Evolutionary conservation across 768 basidiomycete species (phyloP).

Genomic region (Collybiopsis luxurians): DNA sequence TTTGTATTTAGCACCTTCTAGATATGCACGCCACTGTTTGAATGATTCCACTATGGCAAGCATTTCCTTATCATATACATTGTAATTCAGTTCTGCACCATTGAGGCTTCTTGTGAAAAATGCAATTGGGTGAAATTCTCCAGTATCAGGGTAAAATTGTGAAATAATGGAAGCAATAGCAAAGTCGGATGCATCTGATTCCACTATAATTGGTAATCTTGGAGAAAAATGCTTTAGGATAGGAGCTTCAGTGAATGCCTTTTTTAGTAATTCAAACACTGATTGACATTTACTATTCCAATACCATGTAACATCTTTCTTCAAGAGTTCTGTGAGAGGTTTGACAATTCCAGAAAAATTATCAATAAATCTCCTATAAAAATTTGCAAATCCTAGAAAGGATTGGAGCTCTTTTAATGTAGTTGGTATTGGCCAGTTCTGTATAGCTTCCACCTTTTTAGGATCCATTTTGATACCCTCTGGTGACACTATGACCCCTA

Average conservation of each 20-base stretch:
- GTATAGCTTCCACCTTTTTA: too few relatives aligned
- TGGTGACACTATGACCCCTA: too few relatives aligned
- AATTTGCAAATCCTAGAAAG: too few relatives aligned
- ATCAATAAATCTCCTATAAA: too few relatives aligned
- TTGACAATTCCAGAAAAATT: too few relatives aligned
- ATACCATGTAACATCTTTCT: neutral
- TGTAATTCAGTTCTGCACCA: neutral
- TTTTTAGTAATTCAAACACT: neutral
- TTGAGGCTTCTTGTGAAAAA: neutral
- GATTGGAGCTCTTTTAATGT: too few relatives aligned
- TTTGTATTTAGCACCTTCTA: neutral
- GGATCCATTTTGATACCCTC: too few relatives aligned
- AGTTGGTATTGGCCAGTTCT: too few relatives aligned
- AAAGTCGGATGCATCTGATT: neutral
- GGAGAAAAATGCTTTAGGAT: neutral
- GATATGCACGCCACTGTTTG: neutral
- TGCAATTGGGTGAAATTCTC: neutral
- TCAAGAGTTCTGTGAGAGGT: neutral
- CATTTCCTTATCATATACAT: conserved; percentile 33
- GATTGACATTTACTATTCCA: neutral
- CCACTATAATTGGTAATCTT: neutral
- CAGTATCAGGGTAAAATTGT: neutral
- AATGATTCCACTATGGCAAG: conserved; percentile 26
- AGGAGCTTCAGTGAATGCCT: neutral
- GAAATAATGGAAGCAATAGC: neutral